Base-by-base conservation (phyloP, 345 rosid genomes). In the Pugionium dolabratum region DNA sequence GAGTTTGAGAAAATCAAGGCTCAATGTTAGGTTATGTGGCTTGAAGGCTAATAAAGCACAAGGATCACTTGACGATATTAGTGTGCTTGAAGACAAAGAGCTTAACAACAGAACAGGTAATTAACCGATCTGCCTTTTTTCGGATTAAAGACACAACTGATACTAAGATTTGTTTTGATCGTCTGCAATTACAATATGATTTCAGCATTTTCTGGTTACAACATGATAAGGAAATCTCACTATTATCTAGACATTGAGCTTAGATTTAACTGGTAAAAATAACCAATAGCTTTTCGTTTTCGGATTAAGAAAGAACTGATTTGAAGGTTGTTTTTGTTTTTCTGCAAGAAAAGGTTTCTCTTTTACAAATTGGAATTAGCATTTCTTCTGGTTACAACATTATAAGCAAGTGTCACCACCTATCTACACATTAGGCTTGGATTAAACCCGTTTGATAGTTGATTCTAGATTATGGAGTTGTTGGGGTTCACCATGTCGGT, bases 401-500 rank as follows among this genome's bases (percentile, higher is more conserved):
- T 6, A 2, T 43, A 34, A 61, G 42, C 33, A 59, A 18, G 11
- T 59, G 7, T 44, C 9, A 60, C 10, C 18, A 18, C 18, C 18
- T 18, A 18, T 18, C 18, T 18, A 18, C 18, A 18, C 48, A 40
- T 10, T 57, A 35, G 4, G 34, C 4, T 66, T 2, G 36, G 54
- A 39, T 30, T 48, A 32, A 59, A 59, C 30, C 48, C 18, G 54
- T 44, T 39, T 59, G 53, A 33, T 36, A 55, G 54, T 58, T 54
- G 18, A 36, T 40, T 76, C 64, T 81, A 94, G 97, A 94, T 78
- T 88, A 85, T 64, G 99, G 95, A 42, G 86, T 83, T 68, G 85
- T 90, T 54, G 73, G 91, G 34, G 75, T 88, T 49, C 99, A 94
- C 56, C 99, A 94, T 37, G 99, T 94, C 5, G 97, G 96, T 56